Base-by-base conservation (phyloP, 805 yeast genomes). In the Saccharomycopsis sp. region DNA sequence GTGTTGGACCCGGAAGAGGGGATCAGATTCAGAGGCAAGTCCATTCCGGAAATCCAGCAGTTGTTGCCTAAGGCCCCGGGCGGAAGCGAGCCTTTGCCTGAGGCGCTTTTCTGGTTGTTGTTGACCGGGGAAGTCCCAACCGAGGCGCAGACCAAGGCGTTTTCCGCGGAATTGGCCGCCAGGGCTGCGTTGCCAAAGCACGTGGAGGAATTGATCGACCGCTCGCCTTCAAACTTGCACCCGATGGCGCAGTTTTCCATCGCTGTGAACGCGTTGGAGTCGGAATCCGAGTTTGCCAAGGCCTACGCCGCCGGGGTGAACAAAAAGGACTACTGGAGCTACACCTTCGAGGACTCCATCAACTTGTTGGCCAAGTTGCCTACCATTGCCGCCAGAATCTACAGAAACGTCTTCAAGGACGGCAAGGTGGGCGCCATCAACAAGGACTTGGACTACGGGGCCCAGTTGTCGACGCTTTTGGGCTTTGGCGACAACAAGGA, bases 211-310 rank as follows among this genome's bases (percentile, higher is more conserved):
- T 73, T 87, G 61, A 77, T 87, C 65, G 91, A 87, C 78, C 79
- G 81, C 68, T 79, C 86, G 64, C 95, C 95, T 70, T 77, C 84
- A 62, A 74, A 81, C 70, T 78, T 88, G 68, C 94, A 88, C 75
- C 94, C 95, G 75, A 87, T 87, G 95, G 91, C 95, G 57, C 95
- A 87, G 77, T 84, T 87, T 70, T 83, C 91, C 64, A 85, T 88
- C 71, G 95, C 92, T 52, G 80, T 87, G 57, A 85, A 83, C 62
- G 91, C 94, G 55, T 78, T 87, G 69, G 92, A 87, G 78, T 77
- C 85, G 61, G 94, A 88, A 76, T 87, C 92, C 57, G 84, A 83
- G 69, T 87, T 87, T 69, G 85, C 92, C 67, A 86, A 87, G 77
- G 92, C 94, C 61, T 87, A 87, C 71, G 92, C 90, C 65, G 76